Evolutionary conservation across 805 yeast species (phyloP), one percentile per base, ranked within the genome.

Genomic region (Candida peoriensis): DNA sequence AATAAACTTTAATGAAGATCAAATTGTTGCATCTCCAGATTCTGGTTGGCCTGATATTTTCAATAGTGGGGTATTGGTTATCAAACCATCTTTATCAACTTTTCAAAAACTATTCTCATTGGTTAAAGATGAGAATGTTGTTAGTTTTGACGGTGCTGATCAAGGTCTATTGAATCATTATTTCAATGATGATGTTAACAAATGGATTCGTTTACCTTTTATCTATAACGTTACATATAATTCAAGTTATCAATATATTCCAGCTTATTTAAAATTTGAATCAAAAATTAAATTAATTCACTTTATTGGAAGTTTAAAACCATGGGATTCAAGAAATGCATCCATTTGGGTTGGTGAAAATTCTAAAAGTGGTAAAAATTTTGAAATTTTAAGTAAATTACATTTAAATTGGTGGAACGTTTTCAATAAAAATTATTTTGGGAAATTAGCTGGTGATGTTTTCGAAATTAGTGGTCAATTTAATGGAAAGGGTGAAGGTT

Each of bases 21-120:
- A 54, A 34, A 43, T 45, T 38, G 46, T 44, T 12, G 50, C 89
- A 0, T 61, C 78, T 8, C 83, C 90, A 1, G 94, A 84, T 58
- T 62, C 74, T 12, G 90, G 93, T 12, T 84, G 89, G 81, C 93
- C 94, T 1, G 94, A 84, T 58, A 68, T 79, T 34, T 84, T 84
- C 67, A 83, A 84, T 55, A 73, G 86, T 13, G 93, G 94, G 2
- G 70, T 82, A 14, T 64, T 84, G 43, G 62, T 77, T 6, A 55
- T 74, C 20, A 63, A 61, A 36, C 93, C 90, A 4, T 61, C 65
- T 40, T 23, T 44, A 3, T 36, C 38, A 0, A 70, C 63, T 18
- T 77, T 60, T 46, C 42, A 55, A 6, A 60, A 61, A 17, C 62
- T 85, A 28, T 30, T 55, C 19, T 26, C 42, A 1, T 45, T 44